Evolutionary conservation across 2,329 filamentous ascomycete genomes (phyloP), one percentile per base, ranked within the genome.

Genomic region (Leptographium lundbergii): DNA sequence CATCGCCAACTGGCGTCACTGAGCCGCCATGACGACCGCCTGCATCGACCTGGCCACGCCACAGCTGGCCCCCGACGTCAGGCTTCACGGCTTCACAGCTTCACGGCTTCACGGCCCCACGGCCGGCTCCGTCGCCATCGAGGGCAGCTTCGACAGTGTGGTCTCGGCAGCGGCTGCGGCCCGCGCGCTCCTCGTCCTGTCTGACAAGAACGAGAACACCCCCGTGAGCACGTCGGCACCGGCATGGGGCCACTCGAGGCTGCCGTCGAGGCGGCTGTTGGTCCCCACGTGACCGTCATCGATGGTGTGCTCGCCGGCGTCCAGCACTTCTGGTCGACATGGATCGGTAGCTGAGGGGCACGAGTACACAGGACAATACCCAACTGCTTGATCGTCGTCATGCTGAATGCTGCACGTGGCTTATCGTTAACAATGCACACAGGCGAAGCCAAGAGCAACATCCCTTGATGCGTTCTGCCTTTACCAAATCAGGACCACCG

Each of bases 241-340:
- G 61, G 63, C 32, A 63, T 64, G 63, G 52, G 59, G 10, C 63
- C 63, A 42, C 60, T 64, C 25, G 62, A 62, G 59, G 42, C 36
- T 11, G 63, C 61, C 13, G 60, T 64, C 27, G 61, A 63, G 57
- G 47, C 32, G 6, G 62, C 62, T 7, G 62, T 62, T 25, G 62
- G 62, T 1, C 58, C 59, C n/a, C 56, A 58, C 25, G 61, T 64
- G 25, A 58, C 59, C 9, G 60, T 64, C 25, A 52, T 64, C 29
- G 63, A 64, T 47, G 63, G 61, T 9, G 61, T 64, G 7, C 59
- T 64, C 13, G 60, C 59, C 10, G 61, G 60, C 53, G 74, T 75
- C 25, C 73, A 75, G 60, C 72, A 75, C 22, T 66, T 63, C 62
- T 73, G n/a, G n/a, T n/a, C n/a, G n/a, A n/a, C n/a, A n/a, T n/a